Percentiles rank a stretch among this genome's conserved stretches.
phyloP scores from a whole-genome alignment of 2,329 filamentous ascomycete genomes.

The Pseudogymnoascus pannorum region DNA sequence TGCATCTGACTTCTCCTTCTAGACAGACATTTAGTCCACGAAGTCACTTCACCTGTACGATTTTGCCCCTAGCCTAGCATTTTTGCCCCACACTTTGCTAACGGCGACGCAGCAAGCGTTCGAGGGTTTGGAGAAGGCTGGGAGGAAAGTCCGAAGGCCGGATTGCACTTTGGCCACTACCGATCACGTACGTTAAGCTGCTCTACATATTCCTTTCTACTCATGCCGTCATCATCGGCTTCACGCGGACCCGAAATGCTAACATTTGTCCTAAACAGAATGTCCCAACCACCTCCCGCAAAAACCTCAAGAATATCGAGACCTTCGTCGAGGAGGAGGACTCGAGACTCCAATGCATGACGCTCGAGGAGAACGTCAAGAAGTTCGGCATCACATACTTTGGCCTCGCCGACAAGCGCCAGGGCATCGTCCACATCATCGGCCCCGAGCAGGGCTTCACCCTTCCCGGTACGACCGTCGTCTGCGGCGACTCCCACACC shows the following conservation, averaged over 20 bases:
- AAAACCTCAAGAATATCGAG: constrained; percentile 87
- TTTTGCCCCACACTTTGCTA: constrained; percentile 13
- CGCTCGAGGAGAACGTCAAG: constrained; percentile 94
- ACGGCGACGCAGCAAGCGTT: constrained; percentile 71
- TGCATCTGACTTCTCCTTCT: constrained; percentile 18
- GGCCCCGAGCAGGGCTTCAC: constrained; percentile 98
- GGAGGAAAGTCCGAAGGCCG: constrained; percentile 79
- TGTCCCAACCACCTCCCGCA: constrained; percentile 83
- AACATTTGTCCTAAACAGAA: constrained; percentile 50
- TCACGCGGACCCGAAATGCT: constrained; percentile 14
- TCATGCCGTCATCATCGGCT: not conserved
- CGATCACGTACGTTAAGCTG: constrained; percentile 68
- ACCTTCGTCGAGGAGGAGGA: constrained; percentile 94
- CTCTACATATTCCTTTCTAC: not conserved
- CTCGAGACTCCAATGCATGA: constrained; percentile 87
- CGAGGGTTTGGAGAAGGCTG: constrained; percentile 86
- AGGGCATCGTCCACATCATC: constrained; percentile 98
- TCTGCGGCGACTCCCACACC: constrained; percentile 96
- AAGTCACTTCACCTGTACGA: constrained; percentile 90
- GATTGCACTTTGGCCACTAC: constrained; percentile 96
- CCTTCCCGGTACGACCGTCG: constrained; percentile 89
- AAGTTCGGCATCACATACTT: constrained; percentile 97
- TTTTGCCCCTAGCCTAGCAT: not conserved
- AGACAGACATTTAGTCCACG: constrained; percentile 95
- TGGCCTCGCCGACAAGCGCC: constrained; percentile 88